Evolutionary conservation across 805 yeast species (phyloP), one percentile per base, ranked within the genome.

Genomic region (Schizosaccharomyces lindneri): DNA sequence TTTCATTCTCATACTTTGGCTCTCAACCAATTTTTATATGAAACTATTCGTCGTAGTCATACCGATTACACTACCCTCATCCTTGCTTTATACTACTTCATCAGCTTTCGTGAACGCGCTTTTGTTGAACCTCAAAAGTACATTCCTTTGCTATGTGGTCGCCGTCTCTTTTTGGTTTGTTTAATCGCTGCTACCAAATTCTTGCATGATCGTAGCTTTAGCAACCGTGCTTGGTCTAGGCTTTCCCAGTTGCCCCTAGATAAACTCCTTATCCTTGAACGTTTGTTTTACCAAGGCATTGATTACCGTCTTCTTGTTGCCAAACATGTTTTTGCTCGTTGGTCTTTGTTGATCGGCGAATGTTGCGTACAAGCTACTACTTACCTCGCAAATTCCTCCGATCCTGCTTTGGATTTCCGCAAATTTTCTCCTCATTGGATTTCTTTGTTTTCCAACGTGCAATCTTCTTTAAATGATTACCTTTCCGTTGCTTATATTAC

Each of bases 121-220:
- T 46, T 55, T 41, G 55, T 27, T 55, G 62, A 63, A 59, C 41
- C 61, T 55, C 5, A 48, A 57, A 24, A 27, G 39, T 48, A 51
- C 62, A 64, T 9, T 62, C 66, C 57, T 21, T 29, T 51, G 55
- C 59, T 61, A 17, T 82, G 85, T 67, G 83, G 87, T 6, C 81
- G 85, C 66, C 79, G 84, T 64, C 76, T 81, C 55, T 82, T 87
- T 64, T 74, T 87, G 64, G 78, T 82, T 1, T 78, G 85, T 67
- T 70, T 87, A 61, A 84, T 86, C 61, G 73, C 87, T 48, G 82
- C 93, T 3, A 78, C 83, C 61, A 87, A 87, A 69, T 85, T 81
- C 69, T 74, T 78, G 63, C 87, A 82, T 68, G 95, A 87, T 71
- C 78, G 80, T 61, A 83, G 82, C 68, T 85, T 79, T 70, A 75